Base-by-base conservation (phyloP, 2,329 filamentous ascomycete species). In the Hyphodiscus sp. region DNA sequence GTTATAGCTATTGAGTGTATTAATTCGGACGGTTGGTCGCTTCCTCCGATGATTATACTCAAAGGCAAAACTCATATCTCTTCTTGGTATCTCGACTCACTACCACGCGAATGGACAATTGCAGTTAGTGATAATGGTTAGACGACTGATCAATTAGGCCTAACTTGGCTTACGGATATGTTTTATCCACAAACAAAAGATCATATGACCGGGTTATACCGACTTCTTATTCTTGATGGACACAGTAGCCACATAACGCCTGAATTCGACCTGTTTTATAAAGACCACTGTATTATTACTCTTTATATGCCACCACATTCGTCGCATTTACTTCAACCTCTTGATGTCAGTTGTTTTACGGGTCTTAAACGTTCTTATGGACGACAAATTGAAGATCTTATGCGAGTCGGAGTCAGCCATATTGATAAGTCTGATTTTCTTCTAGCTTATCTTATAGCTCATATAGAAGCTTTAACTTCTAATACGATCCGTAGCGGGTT, bases 11-110 rank as follows among this genome's bases (percentile, higher is more conserved):
- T 67, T 44, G n/a, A 64, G 29, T 50, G 41, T 16, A 54, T 67
- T 29, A 64, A 60, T 52, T 54, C 61, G 20, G 15, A n/a, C 9
- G 59, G 63, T 13, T 67, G 48, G 54, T 41, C 45, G 11, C 23
- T 67, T 26, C 63, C 57, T 29, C 60, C 53, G 20, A 61, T 62
- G 26, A 60, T 68, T 20, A 65, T 67, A 51, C 55, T 68, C 23
- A 45, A 43, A 53, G 60, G 50, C n/a, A 50, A 62, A 49, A 41
- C 13, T 13, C 29, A 58, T 45, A 8, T 47, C 9, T 45, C 23
- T 15, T 11, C 41, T 20, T 54, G 41, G 58, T 53, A 53, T 20
- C 26, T 51, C 15, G 38, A 49, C 7, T 41, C 44, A 42, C 45
- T 66, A 47, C 59, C 56, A 16, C 20, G 30, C 11, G 33, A 63